Evolutionary conservation across 805 yeast genomes (phyloP).

Genomic region (Henningerozyma blattae): DNA sequence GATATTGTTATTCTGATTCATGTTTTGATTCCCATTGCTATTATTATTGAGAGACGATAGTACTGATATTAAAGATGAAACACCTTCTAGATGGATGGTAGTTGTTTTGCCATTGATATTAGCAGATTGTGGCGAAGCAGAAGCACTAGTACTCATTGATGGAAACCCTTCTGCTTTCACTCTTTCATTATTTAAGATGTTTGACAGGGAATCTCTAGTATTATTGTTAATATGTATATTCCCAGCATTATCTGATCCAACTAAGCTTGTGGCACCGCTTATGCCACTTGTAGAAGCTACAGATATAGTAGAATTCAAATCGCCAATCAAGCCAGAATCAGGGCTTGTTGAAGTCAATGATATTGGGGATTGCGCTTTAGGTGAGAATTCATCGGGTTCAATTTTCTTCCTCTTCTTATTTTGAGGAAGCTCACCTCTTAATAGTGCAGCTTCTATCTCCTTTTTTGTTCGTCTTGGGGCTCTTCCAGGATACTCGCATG

Average conservation of each 20-base stretch:
- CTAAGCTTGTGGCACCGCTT: no score
- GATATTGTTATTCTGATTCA: no score
- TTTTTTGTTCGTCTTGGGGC: slow-evolving; percentile 30
- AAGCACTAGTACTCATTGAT: neutral
- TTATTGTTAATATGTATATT: neutral
- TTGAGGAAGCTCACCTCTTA: slow-evolving; percentile 15
- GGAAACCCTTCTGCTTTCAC: slow-evolving; percentile 1
- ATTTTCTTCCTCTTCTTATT: slow-evolving; percentile 5
- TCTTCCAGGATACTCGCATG: slow-evolving; percentile 34
- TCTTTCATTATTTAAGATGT: neutral
- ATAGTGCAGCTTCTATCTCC: slow-evolving; percentile 15
- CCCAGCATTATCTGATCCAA: no score
- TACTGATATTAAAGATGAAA: slow-evolving; percentile 12
- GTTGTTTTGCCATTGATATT: neutral
- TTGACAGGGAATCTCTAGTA: neutral
- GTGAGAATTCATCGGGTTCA: neutral
- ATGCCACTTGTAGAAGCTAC: no score
- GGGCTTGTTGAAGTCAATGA: no score
- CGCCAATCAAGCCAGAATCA: no score
- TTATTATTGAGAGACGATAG: neutral
- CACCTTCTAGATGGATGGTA: slow-evolving; percentile 6
- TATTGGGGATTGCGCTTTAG: no score
- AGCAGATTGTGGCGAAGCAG: neutral
- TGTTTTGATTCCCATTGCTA: no score
- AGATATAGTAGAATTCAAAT: no score